Evolutionary conservation across 1,284 basidiomycete species (phyloP).

Genomic region (Trichosporon inkin): DNA sequence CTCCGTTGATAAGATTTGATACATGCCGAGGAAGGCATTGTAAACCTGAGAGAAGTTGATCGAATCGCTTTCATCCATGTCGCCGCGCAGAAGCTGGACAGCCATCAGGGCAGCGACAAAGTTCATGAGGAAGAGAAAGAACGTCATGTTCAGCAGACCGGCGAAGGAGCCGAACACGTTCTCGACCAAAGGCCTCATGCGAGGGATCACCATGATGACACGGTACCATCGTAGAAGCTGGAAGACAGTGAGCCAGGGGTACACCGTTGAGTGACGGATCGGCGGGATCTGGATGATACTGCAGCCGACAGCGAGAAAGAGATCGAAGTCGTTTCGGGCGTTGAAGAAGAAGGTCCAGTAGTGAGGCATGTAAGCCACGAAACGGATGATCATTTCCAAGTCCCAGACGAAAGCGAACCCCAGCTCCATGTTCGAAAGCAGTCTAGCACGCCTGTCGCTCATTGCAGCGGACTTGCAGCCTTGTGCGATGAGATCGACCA

Average conservation of each 20-base stretch:
- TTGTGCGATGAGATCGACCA: conserved; percentile 66
- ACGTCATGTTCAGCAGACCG: conserved; percentile 86
- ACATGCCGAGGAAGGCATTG: conserved; percentile 84
- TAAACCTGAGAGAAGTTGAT: conserved; percentile 87
- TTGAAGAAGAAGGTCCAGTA: conserved; percentile 71
- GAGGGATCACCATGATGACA: conserved; percentile 63
- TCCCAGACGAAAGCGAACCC: conserved; percentile 81
- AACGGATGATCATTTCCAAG: conserved; percentile 76
- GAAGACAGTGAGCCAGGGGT: conserved; percentile 89
- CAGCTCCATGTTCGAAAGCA: conserved; percentile 65
- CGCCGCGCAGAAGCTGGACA: conserved; percentile 62
- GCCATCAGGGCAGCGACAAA: conserved; percentile 75
- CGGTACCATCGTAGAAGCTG: conserved; percentile 88
- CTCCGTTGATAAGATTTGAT: conserved; percentile 86
- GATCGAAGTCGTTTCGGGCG: conserved; percentile 72
- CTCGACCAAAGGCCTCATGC: conserved; percentile 56
- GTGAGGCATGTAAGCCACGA: conserved; percentile 69
- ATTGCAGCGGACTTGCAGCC: conserved; percentile 66
- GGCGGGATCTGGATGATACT: conserved; percentile 81
- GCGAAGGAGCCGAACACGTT: conserved; percentile 90
- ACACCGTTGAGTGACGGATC: conserved; percentile 63
- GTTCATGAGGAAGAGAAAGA: conserved; percentile 87
- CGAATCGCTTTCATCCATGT: conserved; percentile 51
- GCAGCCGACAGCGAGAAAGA: conserved; percentile 72
- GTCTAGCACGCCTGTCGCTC: conserved; percentile 52